Evolutionary conservation across 1,284 basidiomycete genomes (phyloP), one percentile per base, ranked within the genome.

Genomic region (Melampsora larici-populina): DNA sequence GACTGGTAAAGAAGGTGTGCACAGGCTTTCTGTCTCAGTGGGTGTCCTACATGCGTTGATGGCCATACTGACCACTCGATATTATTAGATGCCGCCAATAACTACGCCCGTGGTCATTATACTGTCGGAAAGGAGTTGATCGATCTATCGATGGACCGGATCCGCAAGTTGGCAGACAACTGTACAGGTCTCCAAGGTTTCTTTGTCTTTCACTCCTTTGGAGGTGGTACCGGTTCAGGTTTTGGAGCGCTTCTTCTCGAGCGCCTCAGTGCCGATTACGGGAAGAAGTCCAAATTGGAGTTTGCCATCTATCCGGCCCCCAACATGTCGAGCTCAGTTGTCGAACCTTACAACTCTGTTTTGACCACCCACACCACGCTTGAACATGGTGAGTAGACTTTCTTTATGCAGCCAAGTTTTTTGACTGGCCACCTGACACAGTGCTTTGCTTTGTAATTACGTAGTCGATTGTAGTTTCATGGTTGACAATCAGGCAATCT

Each of bases 141-240:
- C 82, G 88, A 89, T 85, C 85, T 90, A 74, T 94, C 96, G 78
- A 93, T 98, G 89, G 97, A 99, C 86, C 94, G 92, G 85, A 87
- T 98, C 81, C 92, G 97, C 84, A 91, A 93, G 82, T 90, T 99
- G 80, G 93, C 96, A 78, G 97, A 99, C 86, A 97, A 96, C 87
- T 97, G 95, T 88, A 90, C 91, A 64, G 97, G 97, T 84, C 90
- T 99, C 64, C 97, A 99, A 86, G 96, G 97, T 82, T 99, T 99
- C 89, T 99, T 99, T 85, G 94, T 99, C 84, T 99, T 99, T 90
- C 97, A 99, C 88, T 99, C 97, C 64, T 97, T 98, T 84, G 97
- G 97, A 84, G 97, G 97, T 85, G 97, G 97, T 86, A 99, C 96
- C 82, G 97, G 97, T 83, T 99, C 97, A 80, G 97, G 97, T 82